phyloP scores from a whole-genome alignment of 2,329 filamentous ascomycete genomes.

The Macroventuria anomochaeta region DNA sequence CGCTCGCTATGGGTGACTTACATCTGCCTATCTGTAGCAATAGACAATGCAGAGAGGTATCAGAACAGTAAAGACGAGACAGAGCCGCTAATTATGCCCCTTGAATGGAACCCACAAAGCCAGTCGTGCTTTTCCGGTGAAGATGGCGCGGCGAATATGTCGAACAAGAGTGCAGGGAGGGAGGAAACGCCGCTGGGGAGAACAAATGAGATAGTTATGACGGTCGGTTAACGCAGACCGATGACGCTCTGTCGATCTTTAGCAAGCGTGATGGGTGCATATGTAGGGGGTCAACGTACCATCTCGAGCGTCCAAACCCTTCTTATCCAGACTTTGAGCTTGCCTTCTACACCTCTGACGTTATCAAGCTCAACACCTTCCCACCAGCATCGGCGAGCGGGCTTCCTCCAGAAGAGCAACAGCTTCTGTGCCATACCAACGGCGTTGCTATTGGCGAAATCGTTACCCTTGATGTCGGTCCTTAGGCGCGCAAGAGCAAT shows the following conservation, averaged over 20 bases:
- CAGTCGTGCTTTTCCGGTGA: constrained; percentile 11
- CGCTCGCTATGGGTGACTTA: constrained; percentile 15
- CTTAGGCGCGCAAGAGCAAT: constrained; percentile 90
- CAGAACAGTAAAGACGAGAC: constrained; percentile 19
- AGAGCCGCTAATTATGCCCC: constrained; percentile 18
- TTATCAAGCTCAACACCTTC: constrained; percentile 91
- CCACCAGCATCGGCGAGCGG: constrained; percentile 97
- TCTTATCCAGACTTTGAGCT: constrained; percentile 97
- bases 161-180: not conserved
- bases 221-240: constrained; percentile 68
- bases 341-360: constrained; percentile 88
- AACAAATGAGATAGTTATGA: constrained; percentile 7
- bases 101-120: constrained; percentile 12
- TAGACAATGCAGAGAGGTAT: constrained; percentile 20
- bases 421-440: constrained; percentile 99
- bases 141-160: constrained; percentile 5
- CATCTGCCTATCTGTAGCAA: constrained; percentile 16
- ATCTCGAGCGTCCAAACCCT: constrained; percentile 99
- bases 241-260: constrained; percentile 71
- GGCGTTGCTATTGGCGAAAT: constrained; percentile 73
- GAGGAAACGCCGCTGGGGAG: not conserved
- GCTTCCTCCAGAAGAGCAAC: constrained; percentile 96
- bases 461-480: constrained; percentile 84
- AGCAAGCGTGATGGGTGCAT: constrained; percentile 19
- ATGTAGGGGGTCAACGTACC: constrained; percentile 53